Conservation (phyloP, 225 moss, liverwort and hornwort species). For the Straminergon stramineum region DNA sequence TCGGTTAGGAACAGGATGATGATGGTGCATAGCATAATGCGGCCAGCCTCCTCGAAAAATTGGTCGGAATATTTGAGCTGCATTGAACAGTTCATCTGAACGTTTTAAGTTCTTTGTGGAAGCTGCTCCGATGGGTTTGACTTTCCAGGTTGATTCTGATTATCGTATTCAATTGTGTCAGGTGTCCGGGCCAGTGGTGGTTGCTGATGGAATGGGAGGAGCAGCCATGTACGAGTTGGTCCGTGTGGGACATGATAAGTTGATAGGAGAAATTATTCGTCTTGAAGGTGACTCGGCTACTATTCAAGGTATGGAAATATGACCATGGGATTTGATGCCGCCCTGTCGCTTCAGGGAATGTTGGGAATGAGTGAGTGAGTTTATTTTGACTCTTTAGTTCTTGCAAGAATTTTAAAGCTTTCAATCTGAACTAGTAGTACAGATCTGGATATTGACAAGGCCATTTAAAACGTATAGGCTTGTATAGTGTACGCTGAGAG, state of each 20-base stretch:
- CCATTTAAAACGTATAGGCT: neutral
- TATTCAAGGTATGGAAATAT: constrained; percentile 52
- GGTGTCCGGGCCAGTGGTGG: constrained; percentile 93
- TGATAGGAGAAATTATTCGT: constrained; percentile 94
- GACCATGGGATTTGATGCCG: neutral
- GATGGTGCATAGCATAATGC: neutral
- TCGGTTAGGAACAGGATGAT: neutral
- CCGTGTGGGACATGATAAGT: constrained; percentile 82
- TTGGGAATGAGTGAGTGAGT: neutral
- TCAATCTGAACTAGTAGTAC: neutral
- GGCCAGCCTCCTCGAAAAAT: neutral
- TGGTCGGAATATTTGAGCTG: neutral
- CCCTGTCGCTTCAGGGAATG: neutral
- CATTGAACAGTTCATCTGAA: neutral
- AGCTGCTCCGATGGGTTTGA: neutral
- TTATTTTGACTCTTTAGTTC: neutral
- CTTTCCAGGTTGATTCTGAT: neutral
- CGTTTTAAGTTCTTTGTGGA: neutral
- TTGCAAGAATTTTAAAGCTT: neutral
- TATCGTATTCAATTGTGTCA: neutral
- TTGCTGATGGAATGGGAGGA: constrained; percentile 87
- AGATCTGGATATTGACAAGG: neutral
- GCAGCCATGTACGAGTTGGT: constrained; percentile 97
- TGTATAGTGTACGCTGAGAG: neutral
- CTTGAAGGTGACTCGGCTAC: constrained; percentile 96